Base-by-base conservation (phyloP, 202 grass and related monocot genomes). In the Schoenoplectus tabernaemontani region DNA sequence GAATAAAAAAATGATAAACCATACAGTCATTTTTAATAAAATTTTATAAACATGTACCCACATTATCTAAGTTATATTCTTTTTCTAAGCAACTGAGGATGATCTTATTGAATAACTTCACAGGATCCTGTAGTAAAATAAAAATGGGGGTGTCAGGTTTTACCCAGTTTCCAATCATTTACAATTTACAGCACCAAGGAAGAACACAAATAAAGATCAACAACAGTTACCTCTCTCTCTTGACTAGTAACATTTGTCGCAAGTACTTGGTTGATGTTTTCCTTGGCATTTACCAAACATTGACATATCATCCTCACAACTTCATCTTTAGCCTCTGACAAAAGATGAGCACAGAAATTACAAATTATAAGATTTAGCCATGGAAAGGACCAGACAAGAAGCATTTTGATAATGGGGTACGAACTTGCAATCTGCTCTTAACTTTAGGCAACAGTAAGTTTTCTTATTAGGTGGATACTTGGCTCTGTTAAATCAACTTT, bases 271-370 rank as follows among this genome's bases (percentile, higher is more conserved):
- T 88, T 54, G 24, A 89, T 62, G 77, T 91, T 91, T 86, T 95
- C 89, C 76, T 95, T 95, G 2, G 66, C 87, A 80, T 86, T 87
- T 41, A 78, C 64, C 72, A 91, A 89, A 85, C 85, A 86, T 59
- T 95, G 58, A 72, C 87, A 78, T 77, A 91, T 61, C 79, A 89
- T 84, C 68, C 80, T 91, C 59, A 88, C 64, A 83, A 95, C 87
- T 80, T 84, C 81, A 77, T 86, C 87, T 75, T 87, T 65, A 73
- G 71, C 89, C 64, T 88, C 92, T 95, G 87, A 60, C n/a, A 86
- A 71, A 7, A 41, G 34, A 61, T 64, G 23, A 38, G 44, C 46
- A 64, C 23, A 3, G n/a, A 50, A 47, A 79, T 78, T 50, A 34
- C 15, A 17, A 79, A 11, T 70, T 13, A 59, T 36, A 67, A 43